These are phyloP conservation scores for Verbascum thapsus DNA, from an alignment of 257 asterid species.

Conservation along the genomic window DNA sequence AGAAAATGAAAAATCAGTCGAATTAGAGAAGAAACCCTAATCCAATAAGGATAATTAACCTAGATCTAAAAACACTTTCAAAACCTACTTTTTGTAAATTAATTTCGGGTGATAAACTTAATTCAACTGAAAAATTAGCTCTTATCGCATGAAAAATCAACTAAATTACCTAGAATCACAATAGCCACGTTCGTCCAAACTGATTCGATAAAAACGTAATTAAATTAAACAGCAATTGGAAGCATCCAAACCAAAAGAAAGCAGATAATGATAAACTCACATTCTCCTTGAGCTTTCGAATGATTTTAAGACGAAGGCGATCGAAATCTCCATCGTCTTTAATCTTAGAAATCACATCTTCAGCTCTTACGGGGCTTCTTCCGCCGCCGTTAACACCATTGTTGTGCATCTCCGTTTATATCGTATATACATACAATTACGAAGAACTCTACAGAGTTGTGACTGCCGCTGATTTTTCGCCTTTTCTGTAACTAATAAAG, in stretches of 20 bases:
- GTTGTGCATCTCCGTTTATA: constrained; percentile 35
- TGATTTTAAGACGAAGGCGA: constrained; percentile 71
- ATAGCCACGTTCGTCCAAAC: constrained; percentile 1
- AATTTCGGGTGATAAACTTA: background rate
- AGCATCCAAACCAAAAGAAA: constrained; percentile 4
- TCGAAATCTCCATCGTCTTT: constrained; percentile 95
- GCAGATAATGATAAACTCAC: constrained; percentile 39
- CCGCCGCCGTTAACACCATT: constrained; percentile 31
- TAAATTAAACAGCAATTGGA: constrained; percentile 12
- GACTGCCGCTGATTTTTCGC: too few relatives aligned
- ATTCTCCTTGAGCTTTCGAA: constrained; percentile 74
- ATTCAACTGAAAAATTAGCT: background rate
- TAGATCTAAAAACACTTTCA: constrained; percentile 5
- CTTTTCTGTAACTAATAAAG: too few relatives aligned
- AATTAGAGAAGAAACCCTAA: background rate
- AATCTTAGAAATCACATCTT: constrained; percentile 68
- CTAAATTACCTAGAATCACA: constrained; percentile 12
- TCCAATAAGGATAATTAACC: constrained; percentile 4
- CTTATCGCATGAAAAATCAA: background rate
- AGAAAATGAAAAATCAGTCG: background rate
- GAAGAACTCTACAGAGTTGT: constrained; percentile 6
- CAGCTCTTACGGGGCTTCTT: constrained; percentile 35
- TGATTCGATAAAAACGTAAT: background rate
- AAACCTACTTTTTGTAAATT: background rate
- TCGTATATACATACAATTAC: constrained; percentile 5